Evolutionary conservation across 2,329 filamentous ascomycete species (phyloP).

Genomic region (Polytolypa hystricis): DNA sequence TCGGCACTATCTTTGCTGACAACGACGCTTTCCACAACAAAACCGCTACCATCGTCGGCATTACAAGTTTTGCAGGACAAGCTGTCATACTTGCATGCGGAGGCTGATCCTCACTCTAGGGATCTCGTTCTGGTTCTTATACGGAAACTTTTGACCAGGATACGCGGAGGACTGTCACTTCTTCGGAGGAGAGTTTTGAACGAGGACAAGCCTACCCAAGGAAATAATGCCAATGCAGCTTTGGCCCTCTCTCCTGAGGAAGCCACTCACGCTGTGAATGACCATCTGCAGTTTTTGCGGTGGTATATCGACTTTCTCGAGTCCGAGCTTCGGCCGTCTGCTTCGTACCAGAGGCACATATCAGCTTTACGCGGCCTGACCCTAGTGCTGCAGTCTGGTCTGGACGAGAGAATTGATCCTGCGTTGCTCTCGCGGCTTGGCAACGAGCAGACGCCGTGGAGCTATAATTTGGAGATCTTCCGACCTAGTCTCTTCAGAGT

Average conservation of each 20-base stretch:
- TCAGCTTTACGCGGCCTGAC: conserved; percentile 62
- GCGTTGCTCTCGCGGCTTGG: conserved; percentile 37
- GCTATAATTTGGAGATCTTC: conserved; percentile 37
- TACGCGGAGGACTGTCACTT: conserved; percentile 52
- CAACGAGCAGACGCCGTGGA: conserved; percentile 40
- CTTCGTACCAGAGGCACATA: conserved; percentile 83
- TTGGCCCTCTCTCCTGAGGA: too few relatives aligned
- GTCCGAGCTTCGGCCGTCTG: conserved; percentile 63
- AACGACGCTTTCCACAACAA: conserved; percentile 62
- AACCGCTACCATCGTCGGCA: conserved; percentile 54
- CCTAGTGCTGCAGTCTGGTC: conserved; percentile 56
- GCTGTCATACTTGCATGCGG: conserved; percentile 63
- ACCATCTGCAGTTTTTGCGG: conserved; percentile 43
- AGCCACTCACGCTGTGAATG: background rate
- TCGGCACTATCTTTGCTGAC: conserved; percentile 74
- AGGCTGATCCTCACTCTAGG: conserved; percentile 76
- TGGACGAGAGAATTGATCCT: conserved; percentile 41
- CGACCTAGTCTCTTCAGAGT: conserved; percentile 35
- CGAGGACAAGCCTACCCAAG: background rate
- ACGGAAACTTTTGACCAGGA: conserved; percentile 64
- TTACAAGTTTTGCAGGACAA: conserved; percentile 54
- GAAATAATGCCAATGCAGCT: background rate
- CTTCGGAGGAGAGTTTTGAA: conserved; percentile 7
- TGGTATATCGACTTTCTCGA: conserved; percentile 67
- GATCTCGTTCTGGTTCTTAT: conserved; percentile 67